Evolutionary conservation across 768 basidiomycete genomes (phyloP), one percentile per base, ranked within the genome.

Genomic region (Collybiopsis luxurians): DNA sequence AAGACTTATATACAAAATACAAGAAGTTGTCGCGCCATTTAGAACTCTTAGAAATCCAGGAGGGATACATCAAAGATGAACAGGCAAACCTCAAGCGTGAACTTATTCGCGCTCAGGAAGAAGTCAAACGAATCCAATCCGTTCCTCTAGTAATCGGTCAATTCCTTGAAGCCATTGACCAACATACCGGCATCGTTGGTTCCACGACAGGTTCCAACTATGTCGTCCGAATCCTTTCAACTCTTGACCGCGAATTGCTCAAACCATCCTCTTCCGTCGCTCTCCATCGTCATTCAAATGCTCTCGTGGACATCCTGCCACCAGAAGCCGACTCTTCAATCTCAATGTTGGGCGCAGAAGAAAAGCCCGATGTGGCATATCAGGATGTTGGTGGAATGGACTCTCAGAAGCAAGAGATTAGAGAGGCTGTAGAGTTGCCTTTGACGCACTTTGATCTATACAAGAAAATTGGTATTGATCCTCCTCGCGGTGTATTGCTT

Each of bases 401-500:
- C 71, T 69, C 84, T 11, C 97, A 99, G 78, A 99, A 98, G 77
- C 96, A 98, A 75, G 96, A 99, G 75, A 98, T 99, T 59, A 78
- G 96, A 60, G 97, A 99, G 74, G 96, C 96, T 4, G 97, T 99
- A 28, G 97, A 99, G 71, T 80, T 99, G 21, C 97, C 97, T 24
- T 77, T 93, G 53, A 93, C 89, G n/a, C 90, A 99, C 73, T 96
- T 96, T 69, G 96, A 99, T 67, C 77, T 99, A 42, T 99, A 98
- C 81, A 92, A 92, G 78, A 98, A 98, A 78, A 99, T 99, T 66
- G 97, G 97, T 62, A 99, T 99, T 61, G 96, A 99, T 75, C 97
- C 97, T 2, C 97, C 97, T 57, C 83, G 97, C 24, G 97, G 97
- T 74, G 97, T 99, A 2, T 74, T 99, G 54, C 80, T 99, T 13